Evolutionary conservation across 75 land plant genomes (phyloP).

Genomic region (Cupressus sempervirens): DNA sequence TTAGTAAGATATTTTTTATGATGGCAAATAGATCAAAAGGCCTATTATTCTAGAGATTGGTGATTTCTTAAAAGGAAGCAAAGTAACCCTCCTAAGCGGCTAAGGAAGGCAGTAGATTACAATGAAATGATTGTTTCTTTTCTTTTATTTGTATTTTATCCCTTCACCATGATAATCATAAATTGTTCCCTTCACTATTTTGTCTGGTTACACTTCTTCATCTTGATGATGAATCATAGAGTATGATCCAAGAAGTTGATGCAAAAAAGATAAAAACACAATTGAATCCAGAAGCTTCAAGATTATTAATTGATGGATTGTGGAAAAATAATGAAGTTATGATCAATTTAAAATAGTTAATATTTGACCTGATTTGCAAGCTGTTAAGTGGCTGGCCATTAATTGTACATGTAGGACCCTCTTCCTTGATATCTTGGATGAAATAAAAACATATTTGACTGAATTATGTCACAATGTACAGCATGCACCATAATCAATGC

Average conservation of each 20-base stretch:
- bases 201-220: no score
- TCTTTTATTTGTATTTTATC: no score
- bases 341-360: not conserved
- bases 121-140: no score
- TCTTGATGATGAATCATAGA: no score
- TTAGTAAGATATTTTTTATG: not conserved
- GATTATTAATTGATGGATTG: no score
- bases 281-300: no score
- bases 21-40: not conserved
- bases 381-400: not conserved
- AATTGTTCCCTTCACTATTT: no score
- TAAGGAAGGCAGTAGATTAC: no score
- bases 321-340: not conserved
- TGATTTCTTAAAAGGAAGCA: not conserved
- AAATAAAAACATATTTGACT: not conserved
- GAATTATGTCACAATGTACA: not conserved
- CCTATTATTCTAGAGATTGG: not conserved
- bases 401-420: not conserved
- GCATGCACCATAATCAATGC: not conserved
- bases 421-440: not conserved
- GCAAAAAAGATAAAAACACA: no score
- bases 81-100: not conserved
- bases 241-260: no score
- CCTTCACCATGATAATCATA: no score
- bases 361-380: not conserved